Base-by-base conservation (phyloP, 495 filamentous ascomycete genomes). In the Aspergillus hancockii region DNA sequence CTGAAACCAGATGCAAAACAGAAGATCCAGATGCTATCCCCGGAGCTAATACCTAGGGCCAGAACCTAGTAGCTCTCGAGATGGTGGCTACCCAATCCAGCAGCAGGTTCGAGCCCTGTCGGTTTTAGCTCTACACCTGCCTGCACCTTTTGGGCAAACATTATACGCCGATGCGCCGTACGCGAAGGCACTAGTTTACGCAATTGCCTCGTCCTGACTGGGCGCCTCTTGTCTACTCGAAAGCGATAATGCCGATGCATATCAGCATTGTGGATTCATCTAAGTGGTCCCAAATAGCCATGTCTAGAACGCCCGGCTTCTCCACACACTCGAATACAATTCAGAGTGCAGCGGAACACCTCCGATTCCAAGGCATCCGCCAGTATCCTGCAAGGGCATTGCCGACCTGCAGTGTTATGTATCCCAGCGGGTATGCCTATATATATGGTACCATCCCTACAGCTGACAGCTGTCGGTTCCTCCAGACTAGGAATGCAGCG, bases 251-350 rank as follows among this genome's bases (percentile, higher is more conserved):
- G 12, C 30, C 18, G 43, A 52, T 52, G 56, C 31, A 58, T 19
- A 38, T 43, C 46, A 23, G 36, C 16, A 30, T 52, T 38, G 49
- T 38, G 50, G 50, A 52, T 58, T 43, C 9, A 30, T 19, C 32
- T 47, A 58, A 58, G 49, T 58, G 47, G 49, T 43, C n/a, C 56
- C 56, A 52, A 46, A 45, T 49, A 13, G 38, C 49, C 30, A 28
- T 38, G 49, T 31, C 41, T 43, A 52, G 38, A 46, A 47, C 55
- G 41, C 47, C 19, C 18, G 21, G 55, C 16, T 41, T n/a, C 19
- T 43, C 43, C 43, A 47, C 43, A 50, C 30, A 8, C 41, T 57
- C n/a, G 16, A 9, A 49, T 38, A 50, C 55, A 49, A 49, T 25
- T 49, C 45, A 34, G 28, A 45, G 21, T 34, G 30, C 30, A 50